Conservation (phyloP, 192 early-diverging fungal species). For the Podila clonocystis region DNA sequence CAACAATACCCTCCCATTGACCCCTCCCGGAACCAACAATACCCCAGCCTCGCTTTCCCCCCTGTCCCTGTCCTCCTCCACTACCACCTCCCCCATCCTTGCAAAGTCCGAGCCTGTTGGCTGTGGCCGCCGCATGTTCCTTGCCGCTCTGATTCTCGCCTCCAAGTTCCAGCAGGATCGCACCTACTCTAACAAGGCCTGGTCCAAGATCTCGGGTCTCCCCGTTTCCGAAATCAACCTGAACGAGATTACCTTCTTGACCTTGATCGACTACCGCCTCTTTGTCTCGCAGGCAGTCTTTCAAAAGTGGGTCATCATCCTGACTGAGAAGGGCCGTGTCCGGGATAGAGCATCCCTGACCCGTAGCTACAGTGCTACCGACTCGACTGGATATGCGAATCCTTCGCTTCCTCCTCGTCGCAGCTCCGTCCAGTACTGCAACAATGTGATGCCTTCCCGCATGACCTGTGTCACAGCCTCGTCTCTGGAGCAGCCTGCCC, state of each 20-base stretch:
- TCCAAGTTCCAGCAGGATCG: constrained; percentile 90
- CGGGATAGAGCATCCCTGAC: constrained; percentile 6
- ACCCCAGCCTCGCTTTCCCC: constrained; percentile 39
- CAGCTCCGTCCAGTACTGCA: constrained; percentile 52
- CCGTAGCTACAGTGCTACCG: not conserved
- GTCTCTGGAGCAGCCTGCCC: constrained; percentile 41
- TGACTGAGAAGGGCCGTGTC: constrained; percentile 38
- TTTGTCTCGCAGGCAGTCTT: constrained; percentile 69
- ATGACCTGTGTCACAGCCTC: constrained; percentile 52
- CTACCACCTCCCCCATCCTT: constrained; percentile 43
- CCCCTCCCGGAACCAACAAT: constrained; percentile 49
- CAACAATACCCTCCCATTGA: constrained; percentile 41
- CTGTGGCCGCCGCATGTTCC: constrained; percentile 85
- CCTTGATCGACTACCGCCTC: constrained; percentile 79
- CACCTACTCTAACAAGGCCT: constrained; percentile 84
- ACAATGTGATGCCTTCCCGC: constrained; percentile 43
- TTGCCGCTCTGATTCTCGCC: constrained; percentile 83
- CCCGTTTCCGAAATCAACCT: constrained; percentile 79
- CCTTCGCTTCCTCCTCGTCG: constrained; percentile 9
- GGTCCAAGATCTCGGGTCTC: constrained; percentile 88
- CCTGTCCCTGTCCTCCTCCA: constrained; percentile 26
- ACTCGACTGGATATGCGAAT: not conserved
- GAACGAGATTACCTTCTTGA: constrained; percentile 82
- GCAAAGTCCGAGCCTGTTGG: constrained; percentile 62
- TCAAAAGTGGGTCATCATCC: constrained; percentile 66